Percentiles rank a stretch among this genome's conserved stretches.
phyloP scores from a whole-genome alignment of 2,329 filamentous ascomycete species.

The Colletotrichum tabaci region DNA sequence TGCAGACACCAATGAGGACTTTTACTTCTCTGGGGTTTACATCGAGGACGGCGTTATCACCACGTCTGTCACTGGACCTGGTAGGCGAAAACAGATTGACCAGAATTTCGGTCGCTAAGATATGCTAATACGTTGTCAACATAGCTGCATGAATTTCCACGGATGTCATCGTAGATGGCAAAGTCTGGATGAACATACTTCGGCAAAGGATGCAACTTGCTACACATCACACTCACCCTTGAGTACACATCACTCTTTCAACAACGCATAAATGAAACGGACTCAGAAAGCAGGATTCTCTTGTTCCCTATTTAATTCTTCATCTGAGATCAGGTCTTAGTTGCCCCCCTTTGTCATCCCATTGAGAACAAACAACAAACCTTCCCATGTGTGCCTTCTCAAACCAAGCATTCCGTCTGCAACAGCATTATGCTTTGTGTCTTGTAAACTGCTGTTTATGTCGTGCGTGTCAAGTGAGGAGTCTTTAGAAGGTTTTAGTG shows the following conservation, averaged over 20 bases:
- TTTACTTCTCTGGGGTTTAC: constrained; percentile 81
- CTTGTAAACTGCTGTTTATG: no score
- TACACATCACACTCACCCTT: neutral
- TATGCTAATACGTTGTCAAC: neutral
- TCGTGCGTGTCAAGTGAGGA: no score
- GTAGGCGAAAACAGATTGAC: neutral
- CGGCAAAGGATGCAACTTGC: neutral
- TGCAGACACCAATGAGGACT: constrained; percentile 72
- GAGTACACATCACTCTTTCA: constrained; percentile 19
- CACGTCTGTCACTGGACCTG: constrained; percentile 50
- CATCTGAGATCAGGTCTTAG: neutral
- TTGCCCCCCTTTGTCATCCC: neutral
- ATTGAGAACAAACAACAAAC: neutral
- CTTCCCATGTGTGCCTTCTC: neutral
- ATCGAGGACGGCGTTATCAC: constrained; percentile 66
- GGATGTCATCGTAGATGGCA: neutral
- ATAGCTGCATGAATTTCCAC: constrained; percentile 8
- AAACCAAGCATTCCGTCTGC: no score
- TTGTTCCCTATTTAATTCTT: neutral
- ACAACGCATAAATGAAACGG: neutral
- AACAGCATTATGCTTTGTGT: neutral
- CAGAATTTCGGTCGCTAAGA: neutral
- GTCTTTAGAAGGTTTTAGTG: neutral
- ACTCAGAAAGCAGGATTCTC: neutral
- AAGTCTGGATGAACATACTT: neutral